These are phyloP conservation scores for Epichloe gansuensis DNA, from an alignment of 2,329 filamentous ascomycete genomes.

Conservation along the genomic window DNA sequence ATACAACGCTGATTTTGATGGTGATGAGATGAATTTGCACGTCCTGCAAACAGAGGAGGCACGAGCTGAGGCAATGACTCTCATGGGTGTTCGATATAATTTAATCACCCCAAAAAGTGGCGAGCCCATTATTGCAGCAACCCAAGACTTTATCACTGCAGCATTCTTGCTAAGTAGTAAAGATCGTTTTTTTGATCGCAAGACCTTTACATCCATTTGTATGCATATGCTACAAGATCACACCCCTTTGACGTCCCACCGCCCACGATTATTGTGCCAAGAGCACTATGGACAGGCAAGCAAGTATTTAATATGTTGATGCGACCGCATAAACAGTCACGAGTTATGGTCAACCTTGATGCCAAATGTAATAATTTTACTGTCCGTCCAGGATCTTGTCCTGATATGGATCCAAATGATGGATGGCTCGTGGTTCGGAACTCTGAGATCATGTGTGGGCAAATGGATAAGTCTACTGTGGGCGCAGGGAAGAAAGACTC, in stretches of 20 bases:
- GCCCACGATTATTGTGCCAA: conserved; percentile 74
- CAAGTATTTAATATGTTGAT: conserved; percentile 88
- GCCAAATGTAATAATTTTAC: conserved; percentile 79
- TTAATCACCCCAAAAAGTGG: conserved; percentile 93
- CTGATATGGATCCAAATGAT: conserved; percentile 76
- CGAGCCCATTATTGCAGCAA: conserved; percentile 96
- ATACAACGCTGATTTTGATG: conserved; percentile 98
- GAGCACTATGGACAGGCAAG: conserved; percentile 90
- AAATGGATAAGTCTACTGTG: conserved; percentile 97
- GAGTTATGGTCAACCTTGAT: conserved; percentile 81
- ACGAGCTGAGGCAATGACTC: conserved; percentile 81
- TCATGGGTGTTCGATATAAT: conserved; percentile 98
- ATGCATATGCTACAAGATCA: conserved; percentile 85
- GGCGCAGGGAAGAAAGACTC: conserved; percentile 96
- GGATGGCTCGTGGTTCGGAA: conserved; percentile 88
- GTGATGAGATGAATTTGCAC: conserved; percentile 98
- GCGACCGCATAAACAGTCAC: conserved; percentile 74
- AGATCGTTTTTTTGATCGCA: conserved; percentile 82
- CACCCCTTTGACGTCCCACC: conserved; percentile 72
- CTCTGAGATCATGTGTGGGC: conserved; percentile 92
- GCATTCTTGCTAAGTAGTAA: conserved; percentile 86
- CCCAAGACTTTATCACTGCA: conserved; percentile 97
- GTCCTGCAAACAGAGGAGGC: conserved; percentile 97
- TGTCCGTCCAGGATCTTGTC: conserved; percentile 40
- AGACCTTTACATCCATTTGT: conserved; percentile 79